Evolutionary conservation across 192 early-diverging fungal species (phyloP).

Genomic region (Podila epigama): DNA sequence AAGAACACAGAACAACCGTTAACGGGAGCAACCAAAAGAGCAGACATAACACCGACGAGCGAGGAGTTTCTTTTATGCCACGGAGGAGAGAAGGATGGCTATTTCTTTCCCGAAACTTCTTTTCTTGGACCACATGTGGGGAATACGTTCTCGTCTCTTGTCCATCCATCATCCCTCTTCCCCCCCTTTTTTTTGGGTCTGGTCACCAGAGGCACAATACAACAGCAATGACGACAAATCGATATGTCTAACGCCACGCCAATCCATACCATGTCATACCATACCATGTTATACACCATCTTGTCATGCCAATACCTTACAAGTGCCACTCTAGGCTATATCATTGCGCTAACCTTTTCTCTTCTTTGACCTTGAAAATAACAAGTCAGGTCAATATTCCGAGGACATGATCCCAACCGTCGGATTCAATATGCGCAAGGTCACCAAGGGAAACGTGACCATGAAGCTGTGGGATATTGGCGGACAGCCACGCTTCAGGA

Average conservation of each 20-base stretch:
- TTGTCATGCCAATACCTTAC: no score
- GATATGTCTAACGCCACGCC: background rate
- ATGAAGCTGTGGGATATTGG: slow-evolving; percentile 99
- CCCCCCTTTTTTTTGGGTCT: slow-evolving; percentile 1
- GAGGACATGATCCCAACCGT: slow-evolving; percentile 97
- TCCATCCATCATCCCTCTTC: background rate
- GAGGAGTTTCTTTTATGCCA: no score
- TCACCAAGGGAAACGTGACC: slow-evolving; percentile 90
- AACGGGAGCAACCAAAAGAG: background rate
- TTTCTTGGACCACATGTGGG: no score
- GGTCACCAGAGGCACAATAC: slow-evolving; percentile 3
- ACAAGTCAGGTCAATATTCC: slow-evolving; percentile 75
- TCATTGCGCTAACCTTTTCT: background rate
- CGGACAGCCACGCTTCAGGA: slow-evolving; percentile 95
- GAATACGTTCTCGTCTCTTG: background rate
- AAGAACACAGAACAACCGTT: background rate
- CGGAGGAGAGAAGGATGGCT: background rate
- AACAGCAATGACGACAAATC: background rate
- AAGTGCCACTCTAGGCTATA: no score
- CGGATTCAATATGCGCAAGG: slow-evolving; percentile 99
- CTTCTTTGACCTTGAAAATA: background rate
- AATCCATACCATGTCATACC: background rate
- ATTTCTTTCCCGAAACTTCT: no score
- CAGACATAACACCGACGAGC: no score
- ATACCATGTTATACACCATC: no score